A percentile compares a stretch with the other conserved stretches of the same genome.
Conservation (phyloP, 768 basidiomycete genomes). For the Hortiboletus flavorubellus region DNA sequence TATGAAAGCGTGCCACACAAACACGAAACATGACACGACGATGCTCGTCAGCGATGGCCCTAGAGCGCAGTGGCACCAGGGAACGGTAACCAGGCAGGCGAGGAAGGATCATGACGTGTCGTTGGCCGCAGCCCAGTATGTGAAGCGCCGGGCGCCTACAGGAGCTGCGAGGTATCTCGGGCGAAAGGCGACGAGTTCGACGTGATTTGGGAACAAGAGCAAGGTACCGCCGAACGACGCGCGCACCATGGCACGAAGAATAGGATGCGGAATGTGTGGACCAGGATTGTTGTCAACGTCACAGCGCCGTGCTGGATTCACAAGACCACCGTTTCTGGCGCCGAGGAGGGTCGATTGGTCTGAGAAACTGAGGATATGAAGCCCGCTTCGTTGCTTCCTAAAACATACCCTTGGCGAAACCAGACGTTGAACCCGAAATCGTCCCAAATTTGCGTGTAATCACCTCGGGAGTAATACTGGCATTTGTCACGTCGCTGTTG, state of each 20-base stretch:
- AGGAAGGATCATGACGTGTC: constrained; percentile 36
- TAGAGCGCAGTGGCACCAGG: constrained; percentile 18
- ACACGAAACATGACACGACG: constrained; percentile 21
- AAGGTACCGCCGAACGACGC: too few relatives aligned
- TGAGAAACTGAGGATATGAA: constrained; percentile 16
- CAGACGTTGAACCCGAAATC: too few relatives aligned
- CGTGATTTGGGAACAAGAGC: too few relatives aligned
- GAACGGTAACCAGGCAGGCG: constrained; percentile 13
- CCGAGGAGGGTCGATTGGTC: neutral
- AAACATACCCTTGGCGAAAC: constrained; percentile 1
- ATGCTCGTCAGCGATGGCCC: constrained; percentile 22
- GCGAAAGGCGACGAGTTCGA: too few relatives aligned
- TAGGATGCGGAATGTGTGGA: too few relatives aligned
- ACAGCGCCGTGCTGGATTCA: too few relatives aligned
- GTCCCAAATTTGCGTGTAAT: too few relatives aligned
- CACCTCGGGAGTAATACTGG: too few relatives aligned
- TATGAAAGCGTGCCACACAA: constrained; percentile 28
- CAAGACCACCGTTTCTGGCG: too few relatives aligned
- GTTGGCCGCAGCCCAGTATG: constrained; percentile 36
- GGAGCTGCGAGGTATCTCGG: constrained; percentile 28
- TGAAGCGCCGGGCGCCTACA: constrained; percentile 34
- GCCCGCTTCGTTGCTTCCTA: constrained; percentile 11
- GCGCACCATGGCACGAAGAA: too few relatives aligned
- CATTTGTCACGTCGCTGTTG: too few relatives aligned
- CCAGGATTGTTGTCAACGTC: too few relatives aligned